These are phyloP conservation scores for Ambrosia trifida DNA, from an alignment of 129 eudicot species.

Conservation along the genomic window DNA sequence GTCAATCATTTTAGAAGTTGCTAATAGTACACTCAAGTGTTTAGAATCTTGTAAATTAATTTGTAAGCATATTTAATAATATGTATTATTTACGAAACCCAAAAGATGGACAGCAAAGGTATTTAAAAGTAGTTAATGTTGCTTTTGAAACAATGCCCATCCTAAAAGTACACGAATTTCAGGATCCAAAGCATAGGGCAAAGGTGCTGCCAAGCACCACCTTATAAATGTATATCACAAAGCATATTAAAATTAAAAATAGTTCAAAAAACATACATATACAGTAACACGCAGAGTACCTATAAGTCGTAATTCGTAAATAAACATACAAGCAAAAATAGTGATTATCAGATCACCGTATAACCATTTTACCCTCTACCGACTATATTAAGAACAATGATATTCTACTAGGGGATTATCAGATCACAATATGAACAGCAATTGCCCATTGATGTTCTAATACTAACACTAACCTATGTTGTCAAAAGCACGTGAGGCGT, in stretches of 20 bases:
- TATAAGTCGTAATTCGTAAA: background rate
- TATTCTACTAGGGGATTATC: background rate
- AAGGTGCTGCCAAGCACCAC: background rate
- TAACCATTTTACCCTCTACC: too few relatives aligned
- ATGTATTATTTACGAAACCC: background rate
- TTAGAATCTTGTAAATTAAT: background rate
- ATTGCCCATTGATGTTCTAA: background rate
- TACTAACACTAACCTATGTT: too few relatives aligned
- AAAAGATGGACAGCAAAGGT: background rate
- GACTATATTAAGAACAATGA: background rate
- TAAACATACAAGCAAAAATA: background rate
- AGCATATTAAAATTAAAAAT: background rate
- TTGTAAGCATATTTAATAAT: background rate
- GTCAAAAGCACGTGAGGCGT: too few relatives aligned
- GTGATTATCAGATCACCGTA: background rate
- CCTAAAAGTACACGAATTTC: background rate
- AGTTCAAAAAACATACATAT: background rate
- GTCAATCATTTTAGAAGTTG: background rate
- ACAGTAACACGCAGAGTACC: background rate
- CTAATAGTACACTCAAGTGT: background rate
- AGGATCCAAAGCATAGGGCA: background rate
- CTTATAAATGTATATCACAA: background rate
- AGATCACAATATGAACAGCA: background rate
- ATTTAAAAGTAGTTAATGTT: background rate
- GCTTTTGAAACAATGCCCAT: background rate